phyloP scores from a whole-genome alignment of 345 rosid species.

The Sonneratia caseolaris region DNA sequence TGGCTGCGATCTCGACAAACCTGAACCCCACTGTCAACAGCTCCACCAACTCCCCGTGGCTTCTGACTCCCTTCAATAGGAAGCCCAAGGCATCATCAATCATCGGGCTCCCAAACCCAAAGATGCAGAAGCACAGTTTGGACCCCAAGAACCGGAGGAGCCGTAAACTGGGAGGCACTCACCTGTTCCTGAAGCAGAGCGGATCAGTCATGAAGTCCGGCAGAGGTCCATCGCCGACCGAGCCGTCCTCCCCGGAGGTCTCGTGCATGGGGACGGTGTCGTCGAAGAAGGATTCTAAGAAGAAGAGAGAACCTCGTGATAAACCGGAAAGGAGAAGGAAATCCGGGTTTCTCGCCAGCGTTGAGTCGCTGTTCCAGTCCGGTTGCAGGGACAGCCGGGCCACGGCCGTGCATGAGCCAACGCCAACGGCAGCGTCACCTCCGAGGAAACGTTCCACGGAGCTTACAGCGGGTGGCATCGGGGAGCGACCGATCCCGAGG shows the following conservation, averaged over 20 bases:
- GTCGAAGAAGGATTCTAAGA: conserved; percentile 55
- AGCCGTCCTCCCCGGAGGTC: conserved; percentile 89
- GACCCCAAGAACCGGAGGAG: conserved; percentile 43
- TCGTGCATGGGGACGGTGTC: conserved; percentile 87
- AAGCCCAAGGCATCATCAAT: conserved; percentile 45
- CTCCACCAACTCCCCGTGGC: conserved; percentile 51
- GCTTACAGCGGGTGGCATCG: background rate
- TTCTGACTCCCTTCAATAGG: conserved; percentile 18
- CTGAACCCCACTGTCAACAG: conserved; percentile 5
- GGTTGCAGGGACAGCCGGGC: conserved; percentile 16
- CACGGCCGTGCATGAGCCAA: conserved; percentile 6
- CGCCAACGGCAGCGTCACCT: conserved; percentile 13
- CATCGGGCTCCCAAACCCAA: conserved; percentile 41
- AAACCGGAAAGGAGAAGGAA: conserved; percentile 24
- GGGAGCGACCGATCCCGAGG: background rate
- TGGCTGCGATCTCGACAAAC: conserved; percentile 3
- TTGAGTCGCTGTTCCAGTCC: conserved; percentile 36
- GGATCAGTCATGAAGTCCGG: conserved; percentile 33
- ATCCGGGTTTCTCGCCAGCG: conserved; percentile 32
- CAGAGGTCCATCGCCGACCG: conserved; percentile 19
- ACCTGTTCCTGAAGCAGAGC: conserved; percentile 38
- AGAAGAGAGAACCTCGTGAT: conserved; percentile 20
- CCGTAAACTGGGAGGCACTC: conserved; percentile 31
- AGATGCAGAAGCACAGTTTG: conserved; percentile 36
- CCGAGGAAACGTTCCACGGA: conserved; percentile 24